A percentile compares a stretch with the other conserved stretches of the same genome.
Evolutionary conservation across 2,329 filamentous ascomycete genomes (phyloP).

Genomic region (Fonsecaea multimorphosa): DNA sequence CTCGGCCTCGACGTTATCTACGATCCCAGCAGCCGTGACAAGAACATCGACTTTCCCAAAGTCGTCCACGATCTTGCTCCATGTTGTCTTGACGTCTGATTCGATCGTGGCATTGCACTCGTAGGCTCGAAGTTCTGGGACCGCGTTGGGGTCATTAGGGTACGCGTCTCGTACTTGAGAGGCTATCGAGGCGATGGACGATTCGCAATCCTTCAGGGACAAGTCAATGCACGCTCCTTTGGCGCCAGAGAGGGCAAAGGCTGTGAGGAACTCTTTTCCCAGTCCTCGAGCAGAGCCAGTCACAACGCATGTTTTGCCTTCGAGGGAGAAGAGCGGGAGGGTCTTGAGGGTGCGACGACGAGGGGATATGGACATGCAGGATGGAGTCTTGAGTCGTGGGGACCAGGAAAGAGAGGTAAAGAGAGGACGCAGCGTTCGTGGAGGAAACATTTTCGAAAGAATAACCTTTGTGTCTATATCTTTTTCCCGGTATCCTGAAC

Average conservation of each 20-base stretch:
- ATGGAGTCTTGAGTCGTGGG: background rate
- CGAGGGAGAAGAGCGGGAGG: constrained; percentile 38
- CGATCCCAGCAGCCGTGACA: constrained; percentile 51
- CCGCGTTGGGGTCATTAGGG: constrained; percentile 31
- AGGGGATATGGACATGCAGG: background rate
- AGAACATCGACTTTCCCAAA: constrained; percentile 49
- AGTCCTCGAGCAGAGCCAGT: constrained; percentile 41
- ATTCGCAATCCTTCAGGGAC: constrained; percentile 37
- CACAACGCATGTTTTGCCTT: constrained; percentile 39
- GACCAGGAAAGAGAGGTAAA: background rate
- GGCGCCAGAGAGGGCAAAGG: constrained; percentile 43
- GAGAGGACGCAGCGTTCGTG: constrained; percentile 2
- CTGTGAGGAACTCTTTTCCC: constrained; percentile 44
- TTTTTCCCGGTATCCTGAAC: background rate
- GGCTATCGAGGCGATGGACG: constrained; percentile 43
- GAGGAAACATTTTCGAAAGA: background rate
- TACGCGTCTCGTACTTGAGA: constrained; percentile 38
- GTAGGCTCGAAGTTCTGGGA: constrained; percentile 46
- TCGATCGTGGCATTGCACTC: constrained; percentile 50
- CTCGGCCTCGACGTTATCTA: constrained; percentile 46
- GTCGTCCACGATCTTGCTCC: constrained; percentile 43
- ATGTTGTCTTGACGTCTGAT: constrained; percentile 46
- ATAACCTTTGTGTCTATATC: background rate
- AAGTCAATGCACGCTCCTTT: constrained; percentile 46
- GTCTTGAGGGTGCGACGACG: constrained; percentile 27